Percentiles rank a stretch among this genome's conserved stretches.
Conservation (phyloP, 257 asterid genomes). For the Jacaranda copaia region DNA sequence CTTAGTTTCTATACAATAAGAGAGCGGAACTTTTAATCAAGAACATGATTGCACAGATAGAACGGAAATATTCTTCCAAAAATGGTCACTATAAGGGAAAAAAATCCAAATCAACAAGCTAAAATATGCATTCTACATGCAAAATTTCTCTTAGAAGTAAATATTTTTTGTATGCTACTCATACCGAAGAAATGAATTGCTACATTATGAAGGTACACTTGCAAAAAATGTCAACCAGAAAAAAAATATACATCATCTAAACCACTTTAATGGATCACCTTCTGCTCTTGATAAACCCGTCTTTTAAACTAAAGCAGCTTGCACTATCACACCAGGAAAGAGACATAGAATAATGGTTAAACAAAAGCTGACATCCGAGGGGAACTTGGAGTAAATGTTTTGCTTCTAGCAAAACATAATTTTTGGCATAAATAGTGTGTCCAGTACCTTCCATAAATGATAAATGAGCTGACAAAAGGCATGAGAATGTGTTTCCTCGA, state of each 20-base stretch:
- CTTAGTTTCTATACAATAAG: constrained; percentile 13
- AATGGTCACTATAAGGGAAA: constrained; percentile 4
- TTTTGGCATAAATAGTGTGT: constrained; percentile 23
- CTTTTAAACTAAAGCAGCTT: constrained; percentile 23
- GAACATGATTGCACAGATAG: background rate
- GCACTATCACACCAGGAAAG: constrained; percentile 7
- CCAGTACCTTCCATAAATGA: constrained; percentile 77
- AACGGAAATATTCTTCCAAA: background rate
- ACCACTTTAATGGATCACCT: constrained; percentile 24
- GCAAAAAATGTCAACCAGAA: background rate
- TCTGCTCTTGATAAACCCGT: constrained; percentile 2
- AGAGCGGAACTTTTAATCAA: background rate
- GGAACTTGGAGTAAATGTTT: background rate
- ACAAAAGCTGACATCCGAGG: background rate
- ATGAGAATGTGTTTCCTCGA: constrained; percentile 99
- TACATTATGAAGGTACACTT: background rate
- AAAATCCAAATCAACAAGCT: background rate
- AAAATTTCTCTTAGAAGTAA: constrained; percentile 9
- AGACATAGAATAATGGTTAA: background rate
- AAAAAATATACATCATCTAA: constrained; percentile 15
- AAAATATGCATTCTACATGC: constrained; percentile 19
- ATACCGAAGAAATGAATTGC: background rate
- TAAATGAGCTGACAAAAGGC: constrained; percentile 98
- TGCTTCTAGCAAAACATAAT: constrained; percentile 6
- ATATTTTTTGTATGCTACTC: background rate